Conservation (phyloP, 352 stramenopile genomes). For the Globisporangium middletonii region DNA sequence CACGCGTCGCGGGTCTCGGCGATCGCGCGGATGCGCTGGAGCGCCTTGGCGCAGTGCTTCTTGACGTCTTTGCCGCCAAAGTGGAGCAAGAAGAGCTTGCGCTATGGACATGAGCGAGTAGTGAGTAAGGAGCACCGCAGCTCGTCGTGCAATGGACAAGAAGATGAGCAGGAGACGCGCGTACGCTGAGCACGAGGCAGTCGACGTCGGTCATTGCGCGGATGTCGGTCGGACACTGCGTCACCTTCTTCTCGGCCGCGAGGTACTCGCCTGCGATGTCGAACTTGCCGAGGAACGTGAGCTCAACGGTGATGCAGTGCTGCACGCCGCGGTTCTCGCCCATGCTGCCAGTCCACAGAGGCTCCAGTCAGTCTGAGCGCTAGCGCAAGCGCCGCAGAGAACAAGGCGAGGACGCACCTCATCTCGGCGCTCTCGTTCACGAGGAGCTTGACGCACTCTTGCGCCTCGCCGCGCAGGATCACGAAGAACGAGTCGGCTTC, state of each 20-base stretch:
- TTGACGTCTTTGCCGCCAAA: slow-evolving; percentile 66
- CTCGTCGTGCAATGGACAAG: neutral
- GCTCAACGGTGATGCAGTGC: slow-evolving; percentile 63
- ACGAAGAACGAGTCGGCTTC: slow-evolving; percentile 80
- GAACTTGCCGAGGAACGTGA: slow-evolving; percentile 77
- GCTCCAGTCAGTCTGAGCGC: neutral
- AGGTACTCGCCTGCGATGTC: slow-evolving; percentile 80
- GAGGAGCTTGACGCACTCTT: slow-evolving; percentile 60
- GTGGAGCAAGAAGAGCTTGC: slow-evolving; percentile 69
- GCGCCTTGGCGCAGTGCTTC: slow-evolving; percentile 37
- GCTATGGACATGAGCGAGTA: slow-evolving; percentile 18
- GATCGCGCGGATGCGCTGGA: slow-evolving; percentile 43
- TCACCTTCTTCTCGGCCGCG: slow-evolving; percentile 61
- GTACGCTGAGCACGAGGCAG: slow-evolving; percentile 70
- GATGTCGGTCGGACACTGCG: slow-evolving; percentile 64
- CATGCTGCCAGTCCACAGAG: slow-evolving; percentile 21
- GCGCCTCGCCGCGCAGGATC: slow-evolving; percentile 62
- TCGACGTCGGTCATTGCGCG: slow-evolving; percentile 62
- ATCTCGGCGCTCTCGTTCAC: slow-evolving; percentile 55
- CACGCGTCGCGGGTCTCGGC: slow-evolving; percentile 53
- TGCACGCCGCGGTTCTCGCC: slow-evolving; percentile 52
- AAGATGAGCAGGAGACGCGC: slow-evolving; percentile 2
- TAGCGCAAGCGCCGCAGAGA: neutral
- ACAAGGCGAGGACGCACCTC: slow-evolving; percentile 18
- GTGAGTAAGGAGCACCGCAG: neutral